Evolutionary conservation across 768 basidiomycete genomes (phyloP).

Genomic region (Tylopilus sp.): DNA sequence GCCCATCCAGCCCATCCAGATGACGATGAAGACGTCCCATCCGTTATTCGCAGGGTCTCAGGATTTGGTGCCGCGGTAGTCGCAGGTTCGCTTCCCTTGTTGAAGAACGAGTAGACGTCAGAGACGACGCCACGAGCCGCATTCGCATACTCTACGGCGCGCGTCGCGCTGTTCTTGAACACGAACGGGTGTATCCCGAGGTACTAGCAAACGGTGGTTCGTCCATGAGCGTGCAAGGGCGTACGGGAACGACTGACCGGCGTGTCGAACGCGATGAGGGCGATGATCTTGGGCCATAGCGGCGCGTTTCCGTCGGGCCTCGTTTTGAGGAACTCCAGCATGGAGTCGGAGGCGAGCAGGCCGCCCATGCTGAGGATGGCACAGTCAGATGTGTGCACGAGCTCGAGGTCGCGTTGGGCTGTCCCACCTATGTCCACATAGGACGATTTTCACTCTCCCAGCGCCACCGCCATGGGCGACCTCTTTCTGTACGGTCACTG

Average conservation of each 20-base stretch:
- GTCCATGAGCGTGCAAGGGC: background rate
- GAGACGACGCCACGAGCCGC: conserved; percentile 63
- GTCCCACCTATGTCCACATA: conserved; percentile 84
- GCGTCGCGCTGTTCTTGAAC: conserved; percentile 79
- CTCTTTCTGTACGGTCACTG: conserved; percentile 82
- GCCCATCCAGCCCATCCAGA: conserved; percentile 61
- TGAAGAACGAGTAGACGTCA: conserved; percentile 55
- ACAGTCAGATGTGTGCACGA: background rate
- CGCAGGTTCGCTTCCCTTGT: conserved; percentile 41
- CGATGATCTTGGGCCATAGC: conserved; percentile 87
- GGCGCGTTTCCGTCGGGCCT: conserved; percentile 63
- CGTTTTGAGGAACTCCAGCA: conserved; percentile 66
- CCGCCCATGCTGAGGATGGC: conserved; percentile 80
- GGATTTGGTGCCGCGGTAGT: conserved; percentile 27
- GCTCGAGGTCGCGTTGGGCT: background rate
- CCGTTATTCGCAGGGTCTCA: conserved; percentile 29
- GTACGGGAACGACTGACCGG: conserved; percentile 51
- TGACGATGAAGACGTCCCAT: conserved; percentile 19
- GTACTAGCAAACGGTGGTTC: conserved; percentile 48
- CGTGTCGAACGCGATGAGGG: conserved; percentile 84
- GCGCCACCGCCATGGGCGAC: conserved; percentile 75
- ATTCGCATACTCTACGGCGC: conserved; percentile 67
- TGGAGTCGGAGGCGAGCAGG: conserved; percentile 79
- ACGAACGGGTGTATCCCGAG: conserved; percentile 82
- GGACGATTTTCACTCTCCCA: conserved; percentile 68